phyloP scores from a whole-genome alignment of 164 flowering plant species.

The Vitis labrusca region DNA sequence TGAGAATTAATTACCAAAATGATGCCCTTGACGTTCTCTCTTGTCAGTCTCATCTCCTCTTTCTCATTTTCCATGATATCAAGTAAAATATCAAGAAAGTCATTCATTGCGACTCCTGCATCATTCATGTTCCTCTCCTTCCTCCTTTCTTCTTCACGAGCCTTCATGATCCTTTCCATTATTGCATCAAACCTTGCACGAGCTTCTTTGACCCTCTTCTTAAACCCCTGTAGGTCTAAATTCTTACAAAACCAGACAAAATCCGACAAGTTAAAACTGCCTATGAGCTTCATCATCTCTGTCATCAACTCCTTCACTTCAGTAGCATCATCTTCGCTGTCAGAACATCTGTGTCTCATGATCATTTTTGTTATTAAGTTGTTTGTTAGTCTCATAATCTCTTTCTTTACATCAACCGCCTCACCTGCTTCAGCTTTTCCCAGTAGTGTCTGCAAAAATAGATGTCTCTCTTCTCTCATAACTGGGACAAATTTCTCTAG shows the following conservation, averaged over 20 bases:
- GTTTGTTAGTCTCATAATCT: constrained; percentile 38
- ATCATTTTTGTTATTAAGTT: constrained; percentile 52
- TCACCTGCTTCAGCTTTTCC: constrained; percentile 20
- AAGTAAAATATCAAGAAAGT: constrained; percentile 53
- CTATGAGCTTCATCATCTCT: constrained; percentile 40
- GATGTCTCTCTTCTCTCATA: constrained; percentile 27
- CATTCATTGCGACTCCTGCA: constrained; percentile 25
- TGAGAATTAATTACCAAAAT: constrained; percentile 37
- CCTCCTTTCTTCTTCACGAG: constrained; percentile 27
- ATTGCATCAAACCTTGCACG: constrained; percentile 39
- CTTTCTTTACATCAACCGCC: constrained; percentile 34
- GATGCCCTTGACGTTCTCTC: constrained; percentile 58
- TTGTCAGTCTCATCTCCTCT: constrained; percentile 44
- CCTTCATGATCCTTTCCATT: constrained; percentile 44
- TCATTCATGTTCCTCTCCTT: constrained; percentile 4
- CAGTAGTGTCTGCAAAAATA: constrained; percentile 19
- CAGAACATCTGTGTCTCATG: constrained; percentile 35
- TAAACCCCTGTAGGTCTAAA: constrained; percentile 46
- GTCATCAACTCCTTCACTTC: constrained; percentile 28
- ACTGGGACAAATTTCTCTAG: constrained; percentile 29
- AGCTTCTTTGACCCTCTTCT: constrained; percentile 33
- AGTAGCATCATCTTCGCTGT: constrained; percentile 29
- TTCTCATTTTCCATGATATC: constrained; percentile 37
- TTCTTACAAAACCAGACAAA: constrained; percentile 38
- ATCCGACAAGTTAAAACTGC: constrained; percentile 55